Evolutionary conservation across 495 filamentous ascomycete genomes (phyloP), one percentile per base, ranked within the genome.

Genomic region (Penicillium argentinense): DNA sequence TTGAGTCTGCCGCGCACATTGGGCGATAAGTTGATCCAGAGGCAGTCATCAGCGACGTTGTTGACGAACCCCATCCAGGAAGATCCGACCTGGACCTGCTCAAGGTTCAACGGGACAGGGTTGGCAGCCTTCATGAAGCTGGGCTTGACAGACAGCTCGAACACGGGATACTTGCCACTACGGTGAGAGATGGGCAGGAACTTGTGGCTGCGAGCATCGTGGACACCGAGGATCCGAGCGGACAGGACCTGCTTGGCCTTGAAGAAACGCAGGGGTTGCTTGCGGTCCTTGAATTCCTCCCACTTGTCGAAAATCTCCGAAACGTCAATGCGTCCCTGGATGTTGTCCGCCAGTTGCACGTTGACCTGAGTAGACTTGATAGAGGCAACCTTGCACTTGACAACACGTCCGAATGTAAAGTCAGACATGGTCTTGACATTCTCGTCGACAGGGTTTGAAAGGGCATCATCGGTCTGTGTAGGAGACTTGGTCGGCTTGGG

Each of bases 1-100:
- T 78, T 80, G 36, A 98, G 79, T 39, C 90, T 77, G 47, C 93
- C 93, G 12, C 90, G 84, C 21, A 98, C 84, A 52, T 86, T 91
- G n/a, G 93, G 91, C 3, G 91, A 87, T 19, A 97, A 64, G 59
- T 87, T 96, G 37, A 92, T 83, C 92, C 91, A 97, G 16, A 93
- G 71, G 51, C 79, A 87, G 42, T 85, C 80, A 25, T 86, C 76
- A 11, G 80, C 74, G 42, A 91, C 67, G 52, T 96, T 96, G 70
- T 97, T 98, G 61, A 98, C 78, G 60, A 91, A 97, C 3, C 82
- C 90, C 38, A 91, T 68, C 69, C 82, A 84, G 0, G 68, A 79
- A 9, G 84, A 83, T 25, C 86, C 91, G 33, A 75, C 71, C 51
- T 82, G 67, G 40, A 97, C 69, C 50, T 88, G 81, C n/a, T 89